These are phyloP conservation scores for Suhomyces tanzawaensis DNA, from an alignment of 805 yeast genomes.

Conservation along the genomic window DNA sequence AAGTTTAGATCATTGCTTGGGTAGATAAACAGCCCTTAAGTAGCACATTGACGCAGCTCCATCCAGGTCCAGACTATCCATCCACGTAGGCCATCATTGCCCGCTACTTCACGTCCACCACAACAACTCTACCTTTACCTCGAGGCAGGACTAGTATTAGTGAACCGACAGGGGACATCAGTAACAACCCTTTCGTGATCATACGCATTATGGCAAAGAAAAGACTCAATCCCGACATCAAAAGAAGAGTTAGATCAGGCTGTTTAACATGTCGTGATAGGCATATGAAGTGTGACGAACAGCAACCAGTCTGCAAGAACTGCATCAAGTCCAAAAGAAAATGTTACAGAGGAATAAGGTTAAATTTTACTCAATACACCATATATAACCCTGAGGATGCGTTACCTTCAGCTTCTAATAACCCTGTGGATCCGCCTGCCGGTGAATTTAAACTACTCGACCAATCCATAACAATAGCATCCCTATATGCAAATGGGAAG, in stretches of 20 bases:
- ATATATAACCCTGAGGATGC: conserved; percentile 31
- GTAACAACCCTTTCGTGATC: no score
- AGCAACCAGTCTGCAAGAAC: conserved; percentile 58
- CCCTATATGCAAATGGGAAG: conserved; percentile 35
- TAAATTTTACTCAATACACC: conserved; percentile 44
- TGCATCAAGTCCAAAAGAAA: conserved; percentile 48
- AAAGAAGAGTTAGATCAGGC: conserved; percentile 47
- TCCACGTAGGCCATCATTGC: no score
- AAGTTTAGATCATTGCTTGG: no score
- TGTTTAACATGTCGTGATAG: conserved; percentile 63
- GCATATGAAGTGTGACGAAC: conserved; percentile 67
- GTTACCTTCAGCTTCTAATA: neutral
- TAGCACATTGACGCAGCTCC: no score
- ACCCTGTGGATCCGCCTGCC: neutral
- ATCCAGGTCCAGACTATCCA: no score
- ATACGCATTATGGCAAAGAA: conserved; percentile 25
- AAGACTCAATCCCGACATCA: conserved; percentile 21
- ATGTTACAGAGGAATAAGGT: conserved; percentile 47
- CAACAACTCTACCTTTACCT: no score
- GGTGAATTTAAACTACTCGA: conserved; percentile 30
- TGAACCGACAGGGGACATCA: no score
- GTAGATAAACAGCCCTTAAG: no score
- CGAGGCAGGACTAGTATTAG: no score
- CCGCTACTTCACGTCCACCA: no score
- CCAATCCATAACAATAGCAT: conserved; percentile 43